Percentiles rank a stretch among this genome's conserved stretches.
Evolutionary conservation across 1,284 basidiomycete species (phyloP).

Genomic region (Golubevia sp.): DNA sequence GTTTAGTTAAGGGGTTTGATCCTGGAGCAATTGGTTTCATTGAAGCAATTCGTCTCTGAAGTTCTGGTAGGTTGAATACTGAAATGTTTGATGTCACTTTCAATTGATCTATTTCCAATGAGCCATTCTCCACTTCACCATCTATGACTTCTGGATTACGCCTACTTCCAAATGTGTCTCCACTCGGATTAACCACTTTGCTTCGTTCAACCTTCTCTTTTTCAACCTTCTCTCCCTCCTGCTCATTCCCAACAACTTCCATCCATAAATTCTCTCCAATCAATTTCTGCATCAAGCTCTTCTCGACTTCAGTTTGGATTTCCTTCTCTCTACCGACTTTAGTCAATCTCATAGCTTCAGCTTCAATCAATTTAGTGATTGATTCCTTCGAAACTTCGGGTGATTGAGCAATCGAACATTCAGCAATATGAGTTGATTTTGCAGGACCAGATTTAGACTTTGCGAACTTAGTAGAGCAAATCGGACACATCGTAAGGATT

Average conservation of each 20-base stretch:
- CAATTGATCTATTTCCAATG: background rate
- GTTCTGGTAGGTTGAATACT: background rate
- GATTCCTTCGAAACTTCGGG: too few relatives aligned
- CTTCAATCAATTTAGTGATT: too few relatives aligned
- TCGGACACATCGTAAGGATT: background rate
- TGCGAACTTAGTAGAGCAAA: background rate
- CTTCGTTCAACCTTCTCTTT: too few relatives aligned
- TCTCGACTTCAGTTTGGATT: background rate
- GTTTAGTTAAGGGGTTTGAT: background rate
- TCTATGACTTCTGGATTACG: too few relatives aligned
- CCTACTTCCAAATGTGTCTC: too few relatives aligned
- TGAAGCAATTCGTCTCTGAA: background rate
- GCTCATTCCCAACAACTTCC: background rate
- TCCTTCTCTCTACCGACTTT: too few relatives aligned
- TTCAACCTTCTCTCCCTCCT: background rate
- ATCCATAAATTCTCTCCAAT: background rate
- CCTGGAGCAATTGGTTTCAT: background rate
- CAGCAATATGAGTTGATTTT: too few relatives aligned
- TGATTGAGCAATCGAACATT: too few relatives aligned
- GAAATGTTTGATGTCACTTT: background rate
- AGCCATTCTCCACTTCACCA: background rate
- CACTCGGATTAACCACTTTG: too few relatives aligned
- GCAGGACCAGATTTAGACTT: background rate
- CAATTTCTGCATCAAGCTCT: background rate
- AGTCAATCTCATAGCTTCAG: too few relatives aligned